These are phyloP conservation scores for Termitomyces sp. DNA, from an alignment of 768 basidiomycete genomes.

Conservation along the genomic window DNA sequence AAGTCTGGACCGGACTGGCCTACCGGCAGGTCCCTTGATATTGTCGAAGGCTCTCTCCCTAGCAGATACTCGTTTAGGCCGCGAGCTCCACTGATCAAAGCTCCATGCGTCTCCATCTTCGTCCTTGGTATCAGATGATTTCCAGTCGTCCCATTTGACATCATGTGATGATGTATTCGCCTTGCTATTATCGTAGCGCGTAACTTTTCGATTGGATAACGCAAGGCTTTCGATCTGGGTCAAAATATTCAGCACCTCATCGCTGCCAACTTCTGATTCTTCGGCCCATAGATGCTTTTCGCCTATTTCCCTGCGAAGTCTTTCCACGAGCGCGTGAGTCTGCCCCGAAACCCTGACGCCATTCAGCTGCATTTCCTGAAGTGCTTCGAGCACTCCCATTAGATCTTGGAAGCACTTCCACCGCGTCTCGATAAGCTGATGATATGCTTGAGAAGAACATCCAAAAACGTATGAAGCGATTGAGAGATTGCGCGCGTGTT, in stretches of 20 bases:
- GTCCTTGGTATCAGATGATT: conserved; percentile 27
- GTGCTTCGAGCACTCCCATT: conserved; percentile 63
- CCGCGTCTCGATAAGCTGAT: conserved; percentile 81
- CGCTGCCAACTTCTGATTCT: conserved; percentile 41
- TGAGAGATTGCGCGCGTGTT: conserved; percentile 71
- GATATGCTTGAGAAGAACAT: conserved; percentile 85
- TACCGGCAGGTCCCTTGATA: not conserved
- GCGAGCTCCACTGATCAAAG: conserved; percentile 5
- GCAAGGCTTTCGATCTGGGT: conserved; percentile 46
- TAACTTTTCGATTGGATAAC: conserved; percentile 4
- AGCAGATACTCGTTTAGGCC: not conserved
- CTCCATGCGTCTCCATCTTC: conserved; percentile 25
- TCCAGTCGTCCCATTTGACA: conserved; percentile 47
- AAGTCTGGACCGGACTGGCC: not conserved
- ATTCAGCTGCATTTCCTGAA: conserved; percentile 82
- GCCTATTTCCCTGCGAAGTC: conserved; percentile 60
- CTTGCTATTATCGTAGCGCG: not conserved
- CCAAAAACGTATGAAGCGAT: conserved; percentile 85
- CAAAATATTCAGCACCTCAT: conserved; percentile 51
- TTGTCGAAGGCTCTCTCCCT: not conserved
- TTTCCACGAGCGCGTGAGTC: conserved; percentile 62
- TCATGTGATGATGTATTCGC: conserved; percentile 5
- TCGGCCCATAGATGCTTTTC: conserved; percentile 51
- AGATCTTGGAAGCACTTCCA: conserved; percentile 87
- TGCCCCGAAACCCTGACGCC: conserved; percentile 62